Evolutionary conservation across 148 eudicot genomes (phyloP).

Genomic region (Nepenthes gracilis): DNA sequence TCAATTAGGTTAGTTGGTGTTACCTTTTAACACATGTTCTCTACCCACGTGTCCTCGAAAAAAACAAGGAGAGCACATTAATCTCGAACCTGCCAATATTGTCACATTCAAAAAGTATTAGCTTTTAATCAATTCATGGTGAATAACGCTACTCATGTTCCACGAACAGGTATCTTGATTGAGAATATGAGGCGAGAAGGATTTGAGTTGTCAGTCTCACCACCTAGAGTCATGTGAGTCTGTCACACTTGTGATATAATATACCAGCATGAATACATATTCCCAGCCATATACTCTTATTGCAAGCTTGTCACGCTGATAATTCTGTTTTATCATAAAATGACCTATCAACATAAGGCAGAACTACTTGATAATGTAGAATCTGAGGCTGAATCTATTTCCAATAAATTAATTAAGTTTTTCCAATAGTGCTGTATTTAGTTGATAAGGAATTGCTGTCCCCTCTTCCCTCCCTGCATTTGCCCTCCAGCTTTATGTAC

Average conservation of each 20-base stretch:
- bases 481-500: too few species aligned
- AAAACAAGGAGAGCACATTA: too few species aligned
- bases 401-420: too few species aligned
- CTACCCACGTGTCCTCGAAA: not conserved
- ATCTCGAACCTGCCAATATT: too few species aligned
- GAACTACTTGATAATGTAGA: too few species aligned
- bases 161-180: constrained; percentile 67
- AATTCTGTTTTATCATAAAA: too few species aligned
- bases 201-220: constrained; percentile 94
- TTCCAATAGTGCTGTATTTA: too few species aligned
- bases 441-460: too few species aligned
- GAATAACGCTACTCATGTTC: constrained; percentile 3
- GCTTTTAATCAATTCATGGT: not conserved
- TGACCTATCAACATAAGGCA: too few species aligned
- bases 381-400: too few species aligned
- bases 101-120: not conserved
- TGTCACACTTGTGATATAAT: not conserved
- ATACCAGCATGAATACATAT: not conserved
- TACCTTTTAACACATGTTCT: not conserved
- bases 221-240: constrained; percentile 96
- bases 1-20: constrained; percentile 59
- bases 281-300: constrained; percentile 1
- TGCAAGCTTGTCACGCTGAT: too few species aligned
- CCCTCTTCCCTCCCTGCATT: too few species aligned
- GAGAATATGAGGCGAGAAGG: constrained; percentile 99